These are phyloP conservation scores for Yamadazyma paraphyllophila DNA, from an alignment of 805 yeast species.

Conservation along the genomic window DNA sequence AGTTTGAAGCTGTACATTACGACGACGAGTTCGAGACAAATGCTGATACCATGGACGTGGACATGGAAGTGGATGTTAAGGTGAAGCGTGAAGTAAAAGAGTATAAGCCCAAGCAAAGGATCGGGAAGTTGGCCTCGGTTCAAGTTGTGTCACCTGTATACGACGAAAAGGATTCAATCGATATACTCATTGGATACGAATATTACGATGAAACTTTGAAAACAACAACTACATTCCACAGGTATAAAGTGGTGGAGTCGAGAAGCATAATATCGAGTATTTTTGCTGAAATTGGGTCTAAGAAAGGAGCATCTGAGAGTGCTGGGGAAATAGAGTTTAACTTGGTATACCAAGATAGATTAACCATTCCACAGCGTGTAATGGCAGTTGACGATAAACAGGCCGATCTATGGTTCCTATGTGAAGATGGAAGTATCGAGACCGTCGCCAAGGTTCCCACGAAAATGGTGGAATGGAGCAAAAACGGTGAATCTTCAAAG, in stretches of 20 bases:
- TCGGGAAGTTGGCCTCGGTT: slow-evolving; percentile 26
- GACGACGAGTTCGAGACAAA: slow-evolving; percentile 13
- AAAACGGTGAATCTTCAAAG: not conserved
- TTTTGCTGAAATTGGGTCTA: slow-evolving; percentile 29
- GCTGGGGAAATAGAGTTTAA: slow-evolving; percentile 8
- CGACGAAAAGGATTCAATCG: slow-evolving; percentile 41
- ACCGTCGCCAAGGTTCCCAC: slow-evolving; percentile 39
- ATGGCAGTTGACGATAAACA: slow-evolving; percentile 34
- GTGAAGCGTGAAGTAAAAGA: not conserved
- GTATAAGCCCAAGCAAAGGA: slow-evolving; percentile 10
- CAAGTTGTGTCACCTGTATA: slow-evolving; percentile 47
- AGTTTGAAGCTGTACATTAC: slow-evolving; percentile 9
- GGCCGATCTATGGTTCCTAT: slow-evolving; percentile 40
- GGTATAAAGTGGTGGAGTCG: slow-evolving; percentile 27
- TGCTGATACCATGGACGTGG: slow-evolving; percentile 17
- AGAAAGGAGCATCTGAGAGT: slow-evolving; percentile 15
- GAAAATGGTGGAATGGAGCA: slow-evolving; percentile 24
- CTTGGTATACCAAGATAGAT: slow-evolving; percentile 27
- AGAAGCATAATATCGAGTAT: slow-evolving; percentile 25
- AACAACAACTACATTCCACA: slow-evolving; percentile 20
- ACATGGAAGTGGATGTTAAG: slow-evolving; percentile 12
- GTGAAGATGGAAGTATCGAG: slow-evolving; percentile 41
- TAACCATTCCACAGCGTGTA: slow-evolving; percentile 23
- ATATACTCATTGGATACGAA: slow-evolving; percentile 44
- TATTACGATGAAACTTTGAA: slow-evolving; percentile 15